Evolutionary conservation across 1,139 yeast species (phyloP).

Genomic region (Protomyces gravidus): DNA sequence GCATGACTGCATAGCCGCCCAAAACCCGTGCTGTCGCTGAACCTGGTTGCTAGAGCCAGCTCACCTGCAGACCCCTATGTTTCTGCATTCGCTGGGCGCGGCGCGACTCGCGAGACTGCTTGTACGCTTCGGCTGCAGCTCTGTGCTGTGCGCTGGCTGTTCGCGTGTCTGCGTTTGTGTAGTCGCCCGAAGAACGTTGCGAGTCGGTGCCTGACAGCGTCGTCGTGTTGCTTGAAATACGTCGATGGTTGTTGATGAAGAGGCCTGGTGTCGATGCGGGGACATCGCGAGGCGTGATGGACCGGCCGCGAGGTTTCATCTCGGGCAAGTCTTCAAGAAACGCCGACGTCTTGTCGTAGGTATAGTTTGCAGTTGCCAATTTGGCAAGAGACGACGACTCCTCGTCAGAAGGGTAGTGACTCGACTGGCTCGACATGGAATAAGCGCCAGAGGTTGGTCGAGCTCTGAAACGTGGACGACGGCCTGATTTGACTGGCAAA

Average conservation of each 20-base stretch:
- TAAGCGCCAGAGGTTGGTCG: background rate
- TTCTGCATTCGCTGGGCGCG: constrained; percentile 8
- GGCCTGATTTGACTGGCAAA: background rate
- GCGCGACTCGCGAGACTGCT: constrained; percentile 8
- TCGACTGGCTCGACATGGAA: background rate
- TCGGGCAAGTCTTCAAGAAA: background rate
- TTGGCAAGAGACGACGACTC: background rate
- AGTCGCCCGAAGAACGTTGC: background rate
- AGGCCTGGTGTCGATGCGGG: background rate
- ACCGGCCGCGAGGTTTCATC: background rate
- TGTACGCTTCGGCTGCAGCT: constrained; percentile 50
- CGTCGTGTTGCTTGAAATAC: background rate
- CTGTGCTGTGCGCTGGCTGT: constrained; percentile 42
- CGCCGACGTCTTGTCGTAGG: background rate
- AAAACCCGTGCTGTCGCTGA: background rate
- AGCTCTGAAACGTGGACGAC: background rate
- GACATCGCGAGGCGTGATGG: background rate
- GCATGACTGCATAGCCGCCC: background rate
- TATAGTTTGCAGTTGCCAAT: background rate
- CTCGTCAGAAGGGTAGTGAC: background rate
- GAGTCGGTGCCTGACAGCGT: background rate
- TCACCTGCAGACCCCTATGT: constrained; percentile 6
- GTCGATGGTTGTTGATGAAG: background rate
- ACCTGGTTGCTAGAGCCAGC: background rate
- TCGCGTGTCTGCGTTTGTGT: background rate